Conservation (phyloP, 1,284 basidiomycete species). For the Moniliella sp. region DNA sequence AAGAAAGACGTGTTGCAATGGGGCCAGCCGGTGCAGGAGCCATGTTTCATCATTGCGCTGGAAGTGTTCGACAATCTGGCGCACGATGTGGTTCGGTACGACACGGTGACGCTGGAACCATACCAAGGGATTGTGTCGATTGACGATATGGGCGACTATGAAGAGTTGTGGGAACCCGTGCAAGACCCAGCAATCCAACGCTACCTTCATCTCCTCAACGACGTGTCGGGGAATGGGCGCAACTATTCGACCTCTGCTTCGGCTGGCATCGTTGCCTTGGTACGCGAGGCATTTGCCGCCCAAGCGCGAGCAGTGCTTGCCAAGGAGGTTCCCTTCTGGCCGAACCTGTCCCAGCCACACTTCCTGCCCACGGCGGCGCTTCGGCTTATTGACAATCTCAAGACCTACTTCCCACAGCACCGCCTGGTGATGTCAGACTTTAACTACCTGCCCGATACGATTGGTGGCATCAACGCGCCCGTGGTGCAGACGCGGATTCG, state of each 20-base stretch:
- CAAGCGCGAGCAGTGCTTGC: too few species aligned
- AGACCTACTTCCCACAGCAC: constrained; percentile 66
- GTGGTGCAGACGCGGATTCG: constrained; percentile 84
- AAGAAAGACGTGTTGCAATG: constrained; percentile 74
- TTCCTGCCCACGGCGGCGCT: constrained; percentile 84
- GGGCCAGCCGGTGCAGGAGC: constrained; percentile 51
- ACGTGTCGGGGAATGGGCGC: constrained; percentile 38
- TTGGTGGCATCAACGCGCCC: constrained; percentile 62
- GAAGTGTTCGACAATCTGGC: constrained; percentile 96
- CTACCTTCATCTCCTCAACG: constrained; percentile 37
- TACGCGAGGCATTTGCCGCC: too few species aligned
- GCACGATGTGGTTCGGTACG: constrained; percentile 81
- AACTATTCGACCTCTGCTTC: constrained; percentile 6
- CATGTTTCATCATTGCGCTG: constrained; percentile 78
- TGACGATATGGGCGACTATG: constrained; percentile 62
- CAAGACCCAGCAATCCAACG: constrained; percentile 60
- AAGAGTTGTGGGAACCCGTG: constrained; percentile 60
- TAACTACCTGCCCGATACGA: constrained; percentile 59
- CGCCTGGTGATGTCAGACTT: constrained; percentile 83
- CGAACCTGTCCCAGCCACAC: constrained; percentile 72
- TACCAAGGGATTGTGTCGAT: constrained; percentile 66
- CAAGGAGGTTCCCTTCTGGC: constrained; percentile 43
- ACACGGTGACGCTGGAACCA: constrained; percentile 49
- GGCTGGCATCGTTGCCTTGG: constrained; percentile 39
- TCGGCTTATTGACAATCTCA: constrained; percentile 59